Evolutionary conservation across 2,329 filamentous ascomycete genomes (phyloP), one percentile per base, ranked within the genome.

Genomic region (Aureobasidium sp.): DNA sequence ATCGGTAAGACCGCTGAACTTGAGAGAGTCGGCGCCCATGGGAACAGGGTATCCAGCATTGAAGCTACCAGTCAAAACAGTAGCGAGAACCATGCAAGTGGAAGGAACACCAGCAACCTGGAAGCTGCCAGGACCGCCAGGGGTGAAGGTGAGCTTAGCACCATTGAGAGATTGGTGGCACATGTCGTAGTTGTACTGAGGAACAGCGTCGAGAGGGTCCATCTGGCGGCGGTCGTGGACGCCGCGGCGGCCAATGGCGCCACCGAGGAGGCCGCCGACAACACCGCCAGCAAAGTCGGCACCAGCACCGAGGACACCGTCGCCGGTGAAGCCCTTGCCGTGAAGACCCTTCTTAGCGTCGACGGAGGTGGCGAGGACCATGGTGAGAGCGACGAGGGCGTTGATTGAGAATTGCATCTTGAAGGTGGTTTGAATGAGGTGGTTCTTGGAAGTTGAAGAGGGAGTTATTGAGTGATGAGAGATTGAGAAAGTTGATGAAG

Each of bases 61-160:
- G 51, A 66, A 67, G 23, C 58, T 61, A n/a, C 66, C 66, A 42
- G 66, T 67, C 23, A 67, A 60, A 23, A 43, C 27, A 29, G 66
- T 67, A 10, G 66, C 55, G 1, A 66, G 63, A 13, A 56, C 51
- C 66, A 67, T 67, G 55, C 66, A 67, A 63, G 66, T 59, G 16
- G 63, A 50, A 42, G 66, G 66, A 15, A 67, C 47, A 29, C 66
- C 66, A 47, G 66, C 50, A 20, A 67, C 66, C 33, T 60, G 64
- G 40, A 61, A 58, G 23, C 55, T 43, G 23, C 47, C 59, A 31
- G 47, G 59, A 10, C 45, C 59, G 10, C 23, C 59, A 42, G 43
- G 59, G 15, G 45, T 51, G 13, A 62, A 51, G 33, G 36, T 43
- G 45, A 62, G 55, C 5, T 20, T 62, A 13, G 45, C 47, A 8